Base-by-base conservation (phyloP, 2,329 filamentous ascomycete genomes). In the Aspergillus pseudonomiae region DNA sequence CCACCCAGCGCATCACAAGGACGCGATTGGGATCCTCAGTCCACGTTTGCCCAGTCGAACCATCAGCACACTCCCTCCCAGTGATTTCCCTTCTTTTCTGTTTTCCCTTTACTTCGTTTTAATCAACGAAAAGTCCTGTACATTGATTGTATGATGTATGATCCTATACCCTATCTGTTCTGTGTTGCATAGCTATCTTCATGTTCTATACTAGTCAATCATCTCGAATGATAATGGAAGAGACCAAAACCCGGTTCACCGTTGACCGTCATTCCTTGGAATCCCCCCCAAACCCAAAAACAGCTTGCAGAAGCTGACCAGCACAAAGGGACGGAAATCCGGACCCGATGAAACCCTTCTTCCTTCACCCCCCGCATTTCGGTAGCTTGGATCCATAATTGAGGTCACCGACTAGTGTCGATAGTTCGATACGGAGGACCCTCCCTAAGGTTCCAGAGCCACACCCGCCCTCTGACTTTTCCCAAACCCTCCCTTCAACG, bases 1-100 rank as follows among this genome's bases (percentile, higher is more conserved):
- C 78, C 81, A 12, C 81, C 80, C 16, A 77, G 69, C 30, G 68
- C 72, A 24, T 63, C 69, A 1, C 69, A 36, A 6, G 65, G 63
- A 4, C 74, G 71, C 36, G 77, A 76, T 4, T 80, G 78, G 78
- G 75, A 79, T 65, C 77, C 76, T 0, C 64, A 73, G 30, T 46
- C 75, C n/a, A 75, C 75, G 1, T 79, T 77, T 71, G 78, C 78
- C 7, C 70, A 34, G 24, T 66, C 64, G 6, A 46, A 59, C 9
- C 57, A 59, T 50, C 45, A 26, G 21, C 57, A 28, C 12, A 16
- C 19, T 10, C 16, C 10, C 9, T 54, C 58, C 10, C 7, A 30
- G 41, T 60, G 52, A 55, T 55, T 39, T 26, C 24, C 16, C 26
- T 28, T 48, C 2, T 19, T 32, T n/a, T 50, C 21, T 19, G n/a